Conservation (phyloP, 352 stramenopile species). For the Pythium pectinolyticum region DNA sequence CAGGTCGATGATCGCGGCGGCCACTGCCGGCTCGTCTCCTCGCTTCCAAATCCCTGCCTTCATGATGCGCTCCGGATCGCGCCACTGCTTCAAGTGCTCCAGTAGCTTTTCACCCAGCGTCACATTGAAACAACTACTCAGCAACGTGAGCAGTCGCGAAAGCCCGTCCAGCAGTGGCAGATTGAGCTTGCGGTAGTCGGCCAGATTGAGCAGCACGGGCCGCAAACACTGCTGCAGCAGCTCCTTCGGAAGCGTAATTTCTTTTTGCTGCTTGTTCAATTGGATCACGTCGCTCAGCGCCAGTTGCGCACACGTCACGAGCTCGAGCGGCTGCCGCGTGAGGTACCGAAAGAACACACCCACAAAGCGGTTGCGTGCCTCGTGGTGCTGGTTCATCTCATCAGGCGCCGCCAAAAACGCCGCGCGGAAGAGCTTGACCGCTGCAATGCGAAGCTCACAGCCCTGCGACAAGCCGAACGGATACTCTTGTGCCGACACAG, state of each 20-base stretch:
- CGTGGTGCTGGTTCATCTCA: conserved; percentile 84
- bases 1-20: conserved; percentile 94
- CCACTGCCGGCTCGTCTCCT: conserved; percentile 94
- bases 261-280: conserved; percentile 86
- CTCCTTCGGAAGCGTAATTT: conserved; percentile 92
- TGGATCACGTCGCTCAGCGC: conserved; percentile 81
- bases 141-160: conserved; percentile 89
- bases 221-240: conserved; percentile 95
- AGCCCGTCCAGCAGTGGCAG: conserved; percentile 93
- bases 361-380: conserved; percentile 84
- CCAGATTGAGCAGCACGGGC: conserved; percentile 95
- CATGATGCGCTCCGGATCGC: conserved; percentile 87
- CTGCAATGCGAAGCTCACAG: conserved; percentile 83
- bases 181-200: conserved; percentile 97
- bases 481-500: conserved; percentile 79
- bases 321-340: conserved; percentile 79
- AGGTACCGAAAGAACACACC: conserved; percentile 91
- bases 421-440: conserved; percentile 85
- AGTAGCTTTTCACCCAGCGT: conserved; percentile 97
- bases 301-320: conserved; percentile 80
- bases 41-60: conserved; percentile 92
- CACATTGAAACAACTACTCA: conserved; percentile 98
- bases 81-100: conserved; percentile 95
- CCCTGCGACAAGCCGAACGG: conserved; percentile 82
- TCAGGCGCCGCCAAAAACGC: conserved; percentile 81